Base-by-base conservation (phyloP, 805 yeast genomes). In the Starmerella scarabaei region DNA sequence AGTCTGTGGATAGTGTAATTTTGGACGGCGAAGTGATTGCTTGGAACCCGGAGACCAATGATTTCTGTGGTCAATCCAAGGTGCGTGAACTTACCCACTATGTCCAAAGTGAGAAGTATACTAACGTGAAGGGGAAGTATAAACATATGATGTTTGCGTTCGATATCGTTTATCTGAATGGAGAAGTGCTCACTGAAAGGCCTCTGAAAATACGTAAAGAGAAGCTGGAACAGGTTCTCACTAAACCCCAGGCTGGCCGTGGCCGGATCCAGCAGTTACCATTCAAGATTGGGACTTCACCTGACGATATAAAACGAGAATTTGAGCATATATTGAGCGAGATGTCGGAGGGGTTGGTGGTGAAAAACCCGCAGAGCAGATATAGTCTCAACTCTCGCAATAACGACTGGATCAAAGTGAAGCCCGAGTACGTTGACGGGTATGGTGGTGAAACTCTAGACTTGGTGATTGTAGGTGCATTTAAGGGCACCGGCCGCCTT, bases 21-120 rank as follows among this genome's bases (percentile, higher is more conserved):
- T 53, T 88, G 4, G 98, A 88, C 60, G 96, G 97, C 0, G 98
- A 88, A 58, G 82, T 88, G 88, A 76, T 88, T 2, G 83, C 93
- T 0, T 85, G 74, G 69, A 94, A 86, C 58, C 72, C 73, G 0
- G 42, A 41, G 1, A 38, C 63, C 58, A 34, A 60, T 66, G 41
- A 53, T 1, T 65, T 83, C 3, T 61, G 85, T 18, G 93, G 95
- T 0, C 83, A 83, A 62, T 93, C 93, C 0, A 70, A 80, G 1
- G 69, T 91, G 21, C 80, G 81, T 54, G 67, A 79, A 4, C 70
- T 81, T 14, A 88, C 88, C 0, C 54, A 70, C 4, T 21, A 32
- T 16, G 35, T 32, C 7, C 17, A 32, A 23, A 23, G 26, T 23
- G 26, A 11, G 26, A 23, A 23, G 26, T 23, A 23, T 11, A 7